Evolutionary conservation across 352 stramenopile genomes (phyloP), one percentile per base, ranked within the genome.

Genomic region (Aphanomyces stellatus): DNA sequence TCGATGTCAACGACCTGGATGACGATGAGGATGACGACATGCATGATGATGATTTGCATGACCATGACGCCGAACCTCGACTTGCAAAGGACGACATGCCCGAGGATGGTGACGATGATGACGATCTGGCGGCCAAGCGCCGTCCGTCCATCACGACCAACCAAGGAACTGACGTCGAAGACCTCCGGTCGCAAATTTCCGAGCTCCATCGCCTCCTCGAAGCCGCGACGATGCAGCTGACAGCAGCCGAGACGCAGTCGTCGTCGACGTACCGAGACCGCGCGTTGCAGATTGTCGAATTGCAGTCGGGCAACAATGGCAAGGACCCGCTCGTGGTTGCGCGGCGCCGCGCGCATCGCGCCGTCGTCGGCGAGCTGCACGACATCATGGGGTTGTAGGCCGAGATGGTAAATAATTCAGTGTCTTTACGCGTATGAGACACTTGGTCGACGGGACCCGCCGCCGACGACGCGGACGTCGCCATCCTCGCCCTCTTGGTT

Each of bases 371-470:
- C 10, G 82, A 91, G 69, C 71, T 91, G 46, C 82, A 88, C 49
- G 82, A 88, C 53, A 78, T 91, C 69, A 91, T 91, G 80, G 82
- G 82, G 2, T 62, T 90, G 48, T 46, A 46, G n/a, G 13, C n/a
- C 37, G n/a, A n/a, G n/a, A n/a, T n/a, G n/a, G n/a, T n/a, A n/a
- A n/a, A n/a, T n/a, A n/a, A n/a, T n/a, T n/a, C n/a, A n/a, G n/a
- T n/a, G n/a, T n/a, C n/a, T n/a, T n/a, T n/a, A n/a, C n/a, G n/a
- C n/a, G n/a, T n/a, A n/a, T n/a, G n/a, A n/a, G n/a, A n/a, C n/a
- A n/a, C n/a, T n/a, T n/a, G n/a, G n/a, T n/a, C n/a, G n/a, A n/a
- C n/a, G n/a, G n/a, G n/a, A n/a, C n/a, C n/a, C n/a, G n/a, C n/a
- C n/a, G n/a, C n/a, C n/a, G n/a, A n/a, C n/a, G n/a, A n/a, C n/a